These are phyloP conservation scores for Mycena floridula DNA, from an alignment of 768 basidiomycete genomes.

Conservation along the genomic window DNA sequence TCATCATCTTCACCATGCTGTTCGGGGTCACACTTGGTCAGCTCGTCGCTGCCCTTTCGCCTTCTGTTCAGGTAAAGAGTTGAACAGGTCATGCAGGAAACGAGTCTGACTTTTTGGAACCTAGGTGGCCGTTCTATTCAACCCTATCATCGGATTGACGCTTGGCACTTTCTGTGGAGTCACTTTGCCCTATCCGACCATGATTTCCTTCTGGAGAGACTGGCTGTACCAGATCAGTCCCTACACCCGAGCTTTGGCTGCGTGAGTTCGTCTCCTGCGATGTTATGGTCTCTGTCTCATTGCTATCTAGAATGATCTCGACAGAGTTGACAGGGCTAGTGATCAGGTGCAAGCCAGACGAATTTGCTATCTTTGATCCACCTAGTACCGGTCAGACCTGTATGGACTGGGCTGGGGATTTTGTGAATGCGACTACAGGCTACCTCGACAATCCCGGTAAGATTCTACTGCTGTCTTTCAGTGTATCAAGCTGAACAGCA, in stretches of 20 bases:
- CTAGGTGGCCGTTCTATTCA: conserved; percentile 77
- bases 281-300: too few relatives aligned
- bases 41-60: conserved; percentile 68
- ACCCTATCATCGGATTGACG: conserved; percentile 64
- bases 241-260: conserved; percentile 63
- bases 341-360: conserved; percentile 61
- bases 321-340: too few relatives aligned
- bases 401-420: conserved; percentile 59
- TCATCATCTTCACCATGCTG: conserved; percentile 64
- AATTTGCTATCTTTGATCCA: conserved; percentile 68
- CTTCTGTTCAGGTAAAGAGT: conserved; percentile 70
- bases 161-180: conserved; percentile 78
- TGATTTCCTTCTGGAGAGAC: conserved; percentile 64
- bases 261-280: too few relatives aligned
- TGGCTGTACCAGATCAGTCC: conserved; percentile 75
- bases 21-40: conserved; percentile 73
- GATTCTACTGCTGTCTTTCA: too few relatives aligned
- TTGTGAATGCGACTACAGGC: conserved; percentile 57
- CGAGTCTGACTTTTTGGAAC: too few relatives aligned
- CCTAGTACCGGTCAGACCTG: conserved; percentile 77
- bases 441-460: conserved; percentile 74
- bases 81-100: too few relatives aligned
- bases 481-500: too few relatives aligned
- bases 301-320: too few relatives aligned
- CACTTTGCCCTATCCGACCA: conserved; percentile 60